Evolutionary conservation across 331 rosid genomes (phyloP).

Genomic region (Telfairia occidentalis): DNA sequence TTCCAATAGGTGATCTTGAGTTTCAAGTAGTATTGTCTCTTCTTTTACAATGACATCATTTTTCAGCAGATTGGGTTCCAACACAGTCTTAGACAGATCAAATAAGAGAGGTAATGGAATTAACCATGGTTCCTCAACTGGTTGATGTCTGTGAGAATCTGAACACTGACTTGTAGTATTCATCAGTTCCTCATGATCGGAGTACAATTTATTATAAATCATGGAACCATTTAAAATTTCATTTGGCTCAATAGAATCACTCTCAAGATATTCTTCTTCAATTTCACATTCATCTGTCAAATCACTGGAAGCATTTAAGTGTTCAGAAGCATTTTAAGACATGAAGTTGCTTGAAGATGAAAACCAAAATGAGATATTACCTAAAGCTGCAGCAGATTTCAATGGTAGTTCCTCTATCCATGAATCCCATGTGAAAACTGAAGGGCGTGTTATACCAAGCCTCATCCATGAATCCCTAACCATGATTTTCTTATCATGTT

Average conservation of each 20-base stretch:
- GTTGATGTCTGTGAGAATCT: constrained; percentile 44
- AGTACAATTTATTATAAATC: constrained; percentile 30
- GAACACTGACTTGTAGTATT: constrained; percentile 20
- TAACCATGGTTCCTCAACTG: constrained; percentile 92
- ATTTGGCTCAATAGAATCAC: constrained; percentile 29
- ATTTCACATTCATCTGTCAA: constrained; percentile 76
- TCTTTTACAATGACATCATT: constrained; percentile 25
- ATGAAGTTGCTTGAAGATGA: constrained; percentile 20
- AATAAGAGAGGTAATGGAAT: constrained; percentile 24
- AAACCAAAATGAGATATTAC: constrained; percentile 37
- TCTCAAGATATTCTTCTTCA: constrained; percentile 28
- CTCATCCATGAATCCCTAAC: constrained; percentile 84
- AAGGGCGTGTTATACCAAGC: constrained; percentile 29
- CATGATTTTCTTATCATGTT: constrained; percentile 32
- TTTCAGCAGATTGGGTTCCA: constrained; percentile 27
- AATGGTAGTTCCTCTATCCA: constrained; percentile 60
- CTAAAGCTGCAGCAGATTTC: constrained; percentile 40
- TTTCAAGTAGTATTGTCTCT: constrained; percentile 27
- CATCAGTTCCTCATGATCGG: constrained; percentile 22
- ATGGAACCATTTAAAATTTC: constrained; percentile 17
- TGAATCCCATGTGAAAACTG: constrained; percentile 30
- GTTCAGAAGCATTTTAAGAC: constrained; percentile 71
- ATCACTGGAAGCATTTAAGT: constrained; percentile 98
- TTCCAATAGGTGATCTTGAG: constrained; percentile 2
- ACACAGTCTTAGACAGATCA: constrained; percentile 27